Evolutionary conservation across 768 basidiomycete species (phyloP).

Genomic region (Suillus brevipes): DNA sequence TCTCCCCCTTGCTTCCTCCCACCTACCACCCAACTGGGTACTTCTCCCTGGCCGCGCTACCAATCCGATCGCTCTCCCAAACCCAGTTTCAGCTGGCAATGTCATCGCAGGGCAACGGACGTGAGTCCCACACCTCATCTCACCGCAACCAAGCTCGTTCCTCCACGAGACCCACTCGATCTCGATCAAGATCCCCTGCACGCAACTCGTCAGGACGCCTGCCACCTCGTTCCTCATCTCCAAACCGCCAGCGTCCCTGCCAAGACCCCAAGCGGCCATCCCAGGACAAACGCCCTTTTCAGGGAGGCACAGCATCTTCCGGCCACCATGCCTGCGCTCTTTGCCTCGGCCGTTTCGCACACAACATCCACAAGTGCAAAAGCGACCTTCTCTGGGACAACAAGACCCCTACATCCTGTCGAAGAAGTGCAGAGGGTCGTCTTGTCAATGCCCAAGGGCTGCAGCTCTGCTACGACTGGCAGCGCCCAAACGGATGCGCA

Average conservation of each 20-base stretch:
- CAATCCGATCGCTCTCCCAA: no score
- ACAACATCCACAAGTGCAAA: not conserved
- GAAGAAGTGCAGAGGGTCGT: fast-evolving
- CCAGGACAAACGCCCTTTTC: not conserved
- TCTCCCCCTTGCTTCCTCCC: no score
- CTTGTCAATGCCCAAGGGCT: not conserved
- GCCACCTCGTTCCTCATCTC: no score
- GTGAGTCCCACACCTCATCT: no score
- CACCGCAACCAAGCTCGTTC: no score
- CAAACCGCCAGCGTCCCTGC: fast-evolving
- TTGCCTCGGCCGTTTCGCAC: not conserved
- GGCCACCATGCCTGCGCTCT: not conserved
- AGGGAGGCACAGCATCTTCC: not conserved
- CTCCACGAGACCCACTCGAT: no score
- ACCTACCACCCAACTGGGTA: no score
- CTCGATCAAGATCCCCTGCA: no score
- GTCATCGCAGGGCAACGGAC: no score
- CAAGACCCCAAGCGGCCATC: not conserved
- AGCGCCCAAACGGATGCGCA: not conserved
- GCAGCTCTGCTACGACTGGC: not conserved
- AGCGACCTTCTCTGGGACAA: not conserved
- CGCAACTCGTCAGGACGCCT: no score
- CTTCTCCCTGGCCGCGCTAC: no score
- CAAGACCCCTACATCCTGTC: not conserved
- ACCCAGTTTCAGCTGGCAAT: no score